These are phyloP conservation scores for Raddia guianensis DNA, from an alignment of 176 grass and related monocot species.

Conservation along the genomic window DNA sequence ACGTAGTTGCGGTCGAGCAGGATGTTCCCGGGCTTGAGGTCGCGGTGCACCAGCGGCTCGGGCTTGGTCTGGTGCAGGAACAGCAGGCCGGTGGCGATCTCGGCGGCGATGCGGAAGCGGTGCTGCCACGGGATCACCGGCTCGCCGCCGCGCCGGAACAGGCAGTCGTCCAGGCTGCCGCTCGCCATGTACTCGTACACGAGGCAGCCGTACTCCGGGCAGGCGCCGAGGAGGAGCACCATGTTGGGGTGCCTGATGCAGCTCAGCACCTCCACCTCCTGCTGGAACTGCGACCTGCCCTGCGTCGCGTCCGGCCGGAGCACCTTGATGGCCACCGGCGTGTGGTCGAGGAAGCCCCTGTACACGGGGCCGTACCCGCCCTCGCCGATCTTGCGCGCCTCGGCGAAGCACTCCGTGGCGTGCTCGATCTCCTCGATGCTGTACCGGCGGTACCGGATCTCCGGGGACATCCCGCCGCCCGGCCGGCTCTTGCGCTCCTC, in stretches of 20 bases:
- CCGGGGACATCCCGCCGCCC: constrained; percentile 15
- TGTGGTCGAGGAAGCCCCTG: constrained; percentile 83
- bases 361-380: constrained; percentile 93
- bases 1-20: constrained; percentile 86
- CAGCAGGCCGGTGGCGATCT: constrained; percentile 79
- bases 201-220: constrained; percentile 89
- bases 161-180: constrained; percentile 85
- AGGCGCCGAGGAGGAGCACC: constrained; percentile 91
- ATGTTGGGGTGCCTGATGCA: constrained; percentile 96
- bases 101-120: constrained; percentile 80
- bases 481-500: constrained; percentile 61
- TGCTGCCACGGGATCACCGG: constrained; percentile 83
- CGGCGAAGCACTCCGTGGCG: constrained; percentile 61
- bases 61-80: constrained; percentile 95
- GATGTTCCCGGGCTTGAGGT: constrained; percentile 92
- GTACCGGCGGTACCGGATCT: constrained; percentile 72
- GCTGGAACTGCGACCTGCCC: constrained; percentile 87
- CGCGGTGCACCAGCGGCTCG: constrained; percentile 88
- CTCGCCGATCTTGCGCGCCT: constrained; percentile 79
- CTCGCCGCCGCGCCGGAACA: constrained; percentile 64
- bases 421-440: constrained; percentile 85
- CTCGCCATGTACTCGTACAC: constrained; percentile 95
- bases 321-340: constrained; percentile 82
- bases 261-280: constrained; percentile 92
- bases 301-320: constrained; percentile 91